A percentile compares a stretch with the other conserved stretches of the same genome.
phyloP scores from a whole-genome alignment of 2,329 filamentous ascomycete species.

The Aureobasidium leucospermi region DNA sequence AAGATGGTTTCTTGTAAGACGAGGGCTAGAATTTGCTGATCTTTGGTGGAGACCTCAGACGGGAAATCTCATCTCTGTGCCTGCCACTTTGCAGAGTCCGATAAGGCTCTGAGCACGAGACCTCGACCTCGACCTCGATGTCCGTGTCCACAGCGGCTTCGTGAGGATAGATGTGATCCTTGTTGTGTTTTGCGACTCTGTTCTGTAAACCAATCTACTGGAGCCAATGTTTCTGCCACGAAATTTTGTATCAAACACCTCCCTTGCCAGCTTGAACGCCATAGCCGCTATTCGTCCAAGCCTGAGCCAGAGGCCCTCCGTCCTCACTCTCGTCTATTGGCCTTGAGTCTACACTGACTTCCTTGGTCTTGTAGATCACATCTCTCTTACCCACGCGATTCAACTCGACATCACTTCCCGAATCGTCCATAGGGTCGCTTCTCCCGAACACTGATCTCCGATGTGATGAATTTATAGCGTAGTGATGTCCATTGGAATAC shows the following conservation, averaged over 20 bases:
- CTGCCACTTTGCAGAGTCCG: too few species aligned
- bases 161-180: background rate
- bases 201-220: background rate
- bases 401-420: slow-evolving; percentile 1
- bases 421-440: background rate
- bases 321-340: background rate
- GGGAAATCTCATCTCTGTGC: background rate
- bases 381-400: background rate
- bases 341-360: background rate
- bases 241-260: background rate
- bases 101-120: background rate
- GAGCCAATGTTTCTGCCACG: background rate
- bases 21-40: background rate
- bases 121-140: too few species aligned
- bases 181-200: background rate
- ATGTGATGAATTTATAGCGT: background rate
- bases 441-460: background rate
- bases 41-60: too few species aligned
- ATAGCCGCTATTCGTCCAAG: slow-evolving; percentile 1
- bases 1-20: background rate
- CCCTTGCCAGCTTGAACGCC: background rate
- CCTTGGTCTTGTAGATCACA: slow-evolving; percentile 9
- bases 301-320: background rate
- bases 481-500: background rate
- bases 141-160: too few species aligned